These are phyloP conservation scores for Ganoderma lingzhi DNA, from an alignment of 1,284 basidiomycete species.

Conservation along the genomic window DNA sequence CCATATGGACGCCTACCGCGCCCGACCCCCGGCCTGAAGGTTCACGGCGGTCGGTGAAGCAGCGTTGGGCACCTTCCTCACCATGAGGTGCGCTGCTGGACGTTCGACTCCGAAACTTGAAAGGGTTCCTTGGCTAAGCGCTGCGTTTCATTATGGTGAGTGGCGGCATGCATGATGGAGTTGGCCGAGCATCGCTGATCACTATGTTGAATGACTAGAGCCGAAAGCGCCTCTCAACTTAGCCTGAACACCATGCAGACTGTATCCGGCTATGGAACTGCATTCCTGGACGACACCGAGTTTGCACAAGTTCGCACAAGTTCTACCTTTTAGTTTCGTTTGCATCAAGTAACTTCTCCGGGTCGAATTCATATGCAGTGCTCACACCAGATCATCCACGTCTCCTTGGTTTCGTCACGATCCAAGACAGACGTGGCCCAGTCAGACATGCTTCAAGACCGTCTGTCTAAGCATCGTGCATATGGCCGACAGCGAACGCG, in stretches of 20 bases:
- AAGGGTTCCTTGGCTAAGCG: neutral
- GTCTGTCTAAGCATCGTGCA: neutral
- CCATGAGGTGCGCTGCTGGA: neutral
- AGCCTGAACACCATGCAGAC: neutral
- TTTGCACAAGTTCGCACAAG: neutral
- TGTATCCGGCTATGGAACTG: neutral
- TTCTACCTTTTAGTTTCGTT: neutral
- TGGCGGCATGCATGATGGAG: neutral
- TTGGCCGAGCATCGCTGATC: neutral
- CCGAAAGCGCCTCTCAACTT: neutral
- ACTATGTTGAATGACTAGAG: neutral
- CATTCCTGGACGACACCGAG: neutral
- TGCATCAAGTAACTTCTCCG: neutral
- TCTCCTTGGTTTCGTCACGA: neutral
- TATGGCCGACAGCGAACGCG: neutral
- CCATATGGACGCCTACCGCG: neutral
- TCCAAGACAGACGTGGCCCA: neutral
- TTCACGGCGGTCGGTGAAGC: slow-evolving; percentile 1
- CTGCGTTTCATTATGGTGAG: neutral
- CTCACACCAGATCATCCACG: neutral
- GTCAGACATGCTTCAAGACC: neutral
- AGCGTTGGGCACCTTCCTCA: neutral
- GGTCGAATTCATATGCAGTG: neutral
- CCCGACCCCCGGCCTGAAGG: neutral
- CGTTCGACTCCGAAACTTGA: neutral